These are phyloP conservation scores for Solanum hybrid DNA, from an alignment of 305 asterid species.

Conservation along the genomic window DNA sequence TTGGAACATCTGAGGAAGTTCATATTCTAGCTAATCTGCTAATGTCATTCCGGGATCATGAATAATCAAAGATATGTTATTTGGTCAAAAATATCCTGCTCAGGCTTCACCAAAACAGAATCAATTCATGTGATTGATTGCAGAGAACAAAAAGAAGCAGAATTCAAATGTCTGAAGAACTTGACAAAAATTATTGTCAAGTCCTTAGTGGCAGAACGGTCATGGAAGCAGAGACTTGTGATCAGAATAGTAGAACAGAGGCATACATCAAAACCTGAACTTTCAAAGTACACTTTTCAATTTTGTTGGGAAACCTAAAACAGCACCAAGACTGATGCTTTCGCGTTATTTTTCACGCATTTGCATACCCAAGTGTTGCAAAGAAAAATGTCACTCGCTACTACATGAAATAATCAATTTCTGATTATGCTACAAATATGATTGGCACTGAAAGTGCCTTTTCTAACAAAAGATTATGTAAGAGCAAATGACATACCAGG, in stretches of 20 bases:
- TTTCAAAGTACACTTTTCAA: not conserved
- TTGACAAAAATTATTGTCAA: not conserved
- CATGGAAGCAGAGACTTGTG: not conserved
- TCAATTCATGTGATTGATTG: not conserved
- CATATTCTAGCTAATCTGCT: not conserved
- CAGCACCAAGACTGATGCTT: not conserved
- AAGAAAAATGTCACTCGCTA: not conserved
- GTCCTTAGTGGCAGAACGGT: not conserved
- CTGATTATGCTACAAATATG: not conserved
- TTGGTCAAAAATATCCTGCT: not conserved
- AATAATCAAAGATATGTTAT: not conserved
- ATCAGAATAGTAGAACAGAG: not conserved
- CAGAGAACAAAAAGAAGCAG: not conserved
- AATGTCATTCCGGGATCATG: not conserved
- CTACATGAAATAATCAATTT: not conserved
- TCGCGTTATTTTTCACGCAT: not conserved
- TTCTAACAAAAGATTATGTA: not conserved
- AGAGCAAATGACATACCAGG: slow-evolving; percentile 50
- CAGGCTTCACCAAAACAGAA: not conserved
- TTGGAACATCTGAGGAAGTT: not conserved
- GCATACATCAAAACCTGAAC: not conserved
- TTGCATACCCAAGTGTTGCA: not conserved
- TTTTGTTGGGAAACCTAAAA: not conserved
- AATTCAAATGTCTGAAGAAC: not conserved
- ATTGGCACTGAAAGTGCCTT: not conserved